phyloP scores from a whole-genome alignment of 805 yeast species.

The Suhomyces faveliae region DNA sequence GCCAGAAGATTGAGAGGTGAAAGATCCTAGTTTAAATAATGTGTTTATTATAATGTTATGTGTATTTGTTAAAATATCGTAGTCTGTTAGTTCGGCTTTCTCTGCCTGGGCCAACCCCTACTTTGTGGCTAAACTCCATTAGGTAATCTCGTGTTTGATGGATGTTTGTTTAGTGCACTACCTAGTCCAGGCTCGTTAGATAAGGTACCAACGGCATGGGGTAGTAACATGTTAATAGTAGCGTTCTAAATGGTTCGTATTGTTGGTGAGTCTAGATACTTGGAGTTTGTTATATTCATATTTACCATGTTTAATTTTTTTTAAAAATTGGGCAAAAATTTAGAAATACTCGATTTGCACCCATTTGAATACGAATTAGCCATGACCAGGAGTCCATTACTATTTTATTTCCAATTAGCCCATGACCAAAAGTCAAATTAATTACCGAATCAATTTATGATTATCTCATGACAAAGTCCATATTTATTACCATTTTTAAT shows the following conservation, averaged over 20 bases:
- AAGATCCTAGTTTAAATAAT: slow-evolving; percentile 31
- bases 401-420: too few relatives aligned
- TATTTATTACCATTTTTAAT: not conserved
- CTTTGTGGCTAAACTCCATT: not conserved
- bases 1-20: slow-evolving; percentile 52
- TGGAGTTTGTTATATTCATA: too few relatives aligned
- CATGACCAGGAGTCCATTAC: too few relatives aligned
- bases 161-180: not conserved
- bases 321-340: not conserved
- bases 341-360: not conserved
- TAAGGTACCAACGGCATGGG: not conserved
- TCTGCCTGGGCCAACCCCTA: not conserved
- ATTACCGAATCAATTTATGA: too few relatives aligned
- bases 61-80: not conserved
- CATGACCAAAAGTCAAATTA: too few relatives aligned
- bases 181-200: not conserved
- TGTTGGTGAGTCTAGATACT: too few relatives aligned
- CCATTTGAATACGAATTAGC: too few relatives aligned
- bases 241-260: too few relatives aligned
- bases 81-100: not conserved
- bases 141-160: not conserved
- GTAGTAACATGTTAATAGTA: too few relatives aligned
- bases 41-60: not conserved
- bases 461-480: not conserved
- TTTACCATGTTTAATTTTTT: too few relatives aligned